Conservation (phyloP, 768 basidiomycete genomes). For the Termitomyces sp. region DNA sequence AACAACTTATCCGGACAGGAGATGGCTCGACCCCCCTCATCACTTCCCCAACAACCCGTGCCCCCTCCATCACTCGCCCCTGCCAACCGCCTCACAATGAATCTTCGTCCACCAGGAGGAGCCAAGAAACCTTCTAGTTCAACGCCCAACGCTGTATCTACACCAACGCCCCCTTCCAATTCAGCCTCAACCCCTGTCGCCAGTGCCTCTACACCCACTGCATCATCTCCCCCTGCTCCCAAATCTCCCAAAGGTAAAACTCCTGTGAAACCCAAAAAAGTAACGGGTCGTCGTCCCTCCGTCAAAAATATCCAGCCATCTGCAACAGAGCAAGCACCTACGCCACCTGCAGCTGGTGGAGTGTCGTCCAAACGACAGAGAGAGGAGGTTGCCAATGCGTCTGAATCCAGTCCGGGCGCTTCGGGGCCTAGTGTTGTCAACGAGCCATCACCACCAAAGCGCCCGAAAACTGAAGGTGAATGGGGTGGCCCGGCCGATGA, state of each 20-base stretch:
- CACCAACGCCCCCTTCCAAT: slow-evolving; percentile 40
- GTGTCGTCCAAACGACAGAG: slow-evolving; percentile 41
- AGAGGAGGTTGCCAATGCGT: slow-evolving; percentile 37
- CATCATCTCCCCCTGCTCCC: slow-evolving; percentile 58
- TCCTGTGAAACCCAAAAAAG: slow-evolving; percentile 39
- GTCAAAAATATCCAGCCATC: slow-evolving; percentile 20
- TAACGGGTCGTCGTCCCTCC: slow-evolving; percentile 29
- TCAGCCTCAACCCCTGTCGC: slow-evolving; percentile 36
- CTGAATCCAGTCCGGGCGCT: slow-evolving; percentile 26
- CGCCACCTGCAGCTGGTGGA: slow-evolving; percentile 17
- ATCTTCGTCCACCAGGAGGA: slow-evolving; percentile 21
- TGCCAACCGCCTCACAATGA: slow-evolving; percentile 12
- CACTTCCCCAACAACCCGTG: slow-evolving; percentile 15
- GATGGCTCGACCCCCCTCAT: slow-evolving; percentile 18
- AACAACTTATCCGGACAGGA: slow-evolving; percentile 7
- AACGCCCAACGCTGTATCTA: slow-evolving; percentile 21
- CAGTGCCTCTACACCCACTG: slow-evolving; percentile 49
- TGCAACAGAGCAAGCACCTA: slow-evolving; percentile 17
- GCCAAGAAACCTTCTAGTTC: slow-evolving; percentile 24
- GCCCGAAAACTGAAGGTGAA: slow-evolving; percentile 68
- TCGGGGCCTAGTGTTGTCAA: slow-evolving; percentile 25
- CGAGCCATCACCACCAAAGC: slow-evolving; percentile 68
- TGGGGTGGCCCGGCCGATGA: slow-evolving; percentile 62
- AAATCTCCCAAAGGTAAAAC: slow-evolving; percentile 67
- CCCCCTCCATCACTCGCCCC: slow-evolving; percentile 14